A percentile compares a stretch with the other conserved stretches of the same genome.
Conservation (phyloP, 1,284 basidiomycete genomes). For the Albatrellus sp. region DNA sequence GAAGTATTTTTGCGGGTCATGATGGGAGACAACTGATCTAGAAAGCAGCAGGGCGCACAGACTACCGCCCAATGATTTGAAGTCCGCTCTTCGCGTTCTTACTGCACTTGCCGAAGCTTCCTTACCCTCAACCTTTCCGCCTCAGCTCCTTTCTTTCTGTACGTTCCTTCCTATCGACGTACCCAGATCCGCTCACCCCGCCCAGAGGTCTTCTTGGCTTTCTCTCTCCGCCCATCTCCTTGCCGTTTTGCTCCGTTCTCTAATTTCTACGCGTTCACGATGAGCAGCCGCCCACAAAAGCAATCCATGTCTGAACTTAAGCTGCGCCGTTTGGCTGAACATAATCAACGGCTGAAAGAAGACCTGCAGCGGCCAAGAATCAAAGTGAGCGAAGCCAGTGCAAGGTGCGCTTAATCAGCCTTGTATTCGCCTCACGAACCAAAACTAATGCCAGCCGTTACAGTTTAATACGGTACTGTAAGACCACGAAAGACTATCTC, state of each 20-base stretch:
- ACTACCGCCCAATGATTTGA: too few species aligned
- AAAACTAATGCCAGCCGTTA: not conserved
- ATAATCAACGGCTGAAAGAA: slow-evolving; percentile 85
- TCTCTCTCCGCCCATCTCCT: not conserved
- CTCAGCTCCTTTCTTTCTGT: too few species aligned
- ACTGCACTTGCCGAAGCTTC: too few species aligned
- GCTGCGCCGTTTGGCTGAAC: slow-evolving; percentile 84
- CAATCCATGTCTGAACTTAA: slow-evolving; percentile 96
- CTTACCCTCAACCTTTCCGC: too few species aligned
- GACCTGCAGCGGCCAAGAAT: slow-evolving; percentile 82
- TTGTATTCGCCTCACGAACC: slow-evolving; percentile 1
- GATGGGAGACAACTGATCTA: too few species aligned
- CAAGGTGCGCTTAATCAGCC: slow-evolving; percentile 47
- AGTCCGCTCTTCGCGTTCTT: too few species aligned
- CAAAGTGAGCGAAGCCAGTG: slow-evolving; percentile 83
- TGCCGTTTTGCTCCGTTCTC: not conserved
- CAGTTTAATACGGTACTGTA: slow-evolving; percentile 87
- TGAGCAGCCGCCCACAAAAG: slow-evolving; percentile 51
- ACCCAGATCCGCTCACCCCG: too few species aligned
- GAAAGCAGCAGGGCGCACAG: too few species aligned
- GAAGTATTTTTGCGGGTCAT: too few species aligned
- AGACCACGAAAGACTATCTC: slow-evolving; percentile 80
- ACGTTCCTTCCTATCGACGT: too few species aligned
- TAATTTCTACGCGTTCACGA: slow-evolving; percentile 16
- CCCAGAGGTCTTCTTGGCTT: not conserved